Evolutionary conservation across 805 yeast species (phyloP).

Genomic region (Wickerhamiella slavikovae): DNA sequence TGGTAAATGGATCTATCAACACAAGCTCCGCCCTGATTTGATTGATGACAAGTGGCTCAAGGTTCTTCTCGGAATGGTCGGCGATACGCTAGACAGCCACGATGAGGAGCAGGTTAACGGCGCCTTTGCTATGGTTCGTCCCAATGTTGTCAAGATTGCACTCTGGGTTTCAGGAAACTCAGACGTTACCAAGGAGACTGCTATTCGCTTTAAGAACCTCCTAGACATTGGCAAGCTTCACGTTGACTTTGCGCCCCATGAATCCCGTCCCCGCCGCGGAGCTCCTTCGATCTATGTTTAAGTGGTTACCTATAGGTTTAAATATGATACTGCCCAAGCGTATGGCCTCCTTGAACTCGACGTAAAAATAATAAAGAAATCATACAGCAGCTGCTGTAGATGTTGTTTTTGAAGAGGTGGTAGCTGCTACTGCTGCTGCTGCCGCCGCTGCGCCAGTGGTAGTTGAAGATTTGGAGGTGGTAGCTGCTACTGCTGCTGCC

Average conservation of each 20-base stretch:
- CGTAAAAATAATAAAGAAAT: no score
- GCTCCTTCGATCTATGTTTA: no score
- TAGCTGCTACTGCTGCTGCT: no score
- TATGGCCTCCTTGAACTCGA: no score
- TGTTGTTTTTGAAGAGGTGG: no score
- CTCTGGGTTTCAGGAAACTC: constrained; percentile 69
- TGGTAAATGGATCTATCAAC: constrained; percentile 82
- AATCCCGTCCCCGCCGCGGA: no score
- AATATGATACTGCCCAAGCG: no score
- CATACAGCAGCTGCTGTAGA: no score
- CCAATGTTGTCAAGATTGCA: constrained; percentile 55
- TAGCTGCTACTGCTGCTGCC: no score
- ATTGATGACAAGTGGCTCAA: constrained; percentile 79
- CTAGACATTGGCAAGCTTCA: constrained; percentile 56
- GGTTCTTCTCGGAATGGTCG: constrained; percentile 60
- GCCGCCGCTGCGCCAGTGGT: no score
- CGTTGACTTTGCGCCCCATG: constrained; percentile 63
- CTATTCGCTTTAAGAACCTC: constrained; percentile 71
- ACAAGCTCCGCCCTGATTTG: constrained; percentile 30
- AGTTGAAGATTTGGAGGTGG: no score
- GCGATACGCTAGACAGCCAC: constrained; percentile 83
- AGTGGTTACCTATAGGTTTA: no score
- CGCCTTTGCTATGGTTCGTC: constrained; percentile 75
- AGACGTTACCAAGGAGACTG: constrained; percentile 43
- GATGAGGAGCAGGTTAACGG: constrained; percentile 78